Base-by-base conservation (phyloP, 1,139 yeast genomes). In the Pichia sp. region DNA sequence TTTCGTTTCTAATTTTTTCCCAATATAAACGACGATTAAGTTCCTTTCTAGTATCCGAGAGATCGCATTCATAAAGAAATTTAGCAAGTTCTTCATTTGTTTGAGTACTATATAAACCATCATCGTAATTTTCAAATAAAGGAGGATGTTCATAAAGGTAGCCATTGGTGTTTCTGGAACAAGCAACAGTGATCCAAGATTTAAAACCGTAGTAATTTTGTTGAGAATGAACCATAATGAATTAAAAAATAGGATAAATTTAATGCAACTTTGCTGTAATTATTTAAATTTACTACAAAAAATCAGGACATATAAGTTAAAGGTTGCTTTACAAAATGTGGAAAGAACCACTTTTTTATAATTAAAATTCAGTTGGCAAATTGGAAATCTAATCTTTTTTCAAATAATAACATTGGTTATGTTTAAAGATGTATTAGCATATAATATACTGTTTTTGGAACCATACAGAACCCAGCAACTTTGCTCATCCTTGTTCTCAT, bases 21-120 rank as follows among this genome's bases (percentile, higher is more conserved):
- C 33, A 23, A 26, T 36, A 41, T n/a, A 20, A n/a, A 8, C 26
- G 32, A 4, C 31, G 34, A 23, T 47, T 43, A 9, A 6, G 22
- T 12, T 41, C 32, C 22, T 40, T 39, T 37, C 50, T 34, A 6
- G 43, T 44, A 10, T 41, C 42, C 3, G 42, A 38, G 4, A 47
- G 12, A 30, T 47, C 50, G 26, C 47, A 41, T 8, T 35, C 37
- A 7, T 34, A 22, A 9, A 47, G 23, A 30, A 47, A 39, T 9
- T 22, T 24, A 3, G 43, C 46, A n/a, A 32, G 35, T 9, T 40
- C 38, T 24, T 38, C 40, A 25, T 36, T 33, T 4, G 40, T 31
- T 26, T 34, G 36, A 6, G 43, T 39, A 7, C 22, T 25, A 26
- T 30, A 22, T 3, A 34, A 9, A 12, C 31, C 28, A 3, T 39